These are phyloP conservation scores for Saraca asoca DNA, from an alignment of 331 rosid species.

Conservation along the genomic window DNA sequence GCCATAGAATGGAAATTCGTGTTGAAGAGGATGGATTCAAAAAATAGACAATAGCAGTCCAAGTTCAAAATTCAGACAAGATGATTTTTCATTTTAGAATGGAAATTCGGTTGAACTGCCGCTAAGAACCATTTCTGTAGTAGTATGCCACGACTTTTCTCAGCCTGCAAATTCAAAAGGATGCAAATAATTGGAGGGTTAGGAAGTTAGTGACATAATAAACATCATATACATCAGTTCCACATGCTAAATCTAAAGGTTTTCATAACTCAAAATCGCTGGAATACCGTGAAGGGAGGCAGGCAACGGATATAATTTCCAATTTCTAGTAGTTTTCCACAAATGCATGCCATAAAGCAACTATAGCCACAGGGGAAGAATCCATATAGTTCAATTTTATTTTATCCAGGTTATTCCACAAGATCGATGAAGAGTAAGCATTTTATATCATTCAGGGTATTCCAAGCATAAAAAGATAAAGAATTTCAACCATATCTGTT, in stretches of 20 bases:
- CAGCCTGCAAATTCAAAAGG: conserved; percentile 47
- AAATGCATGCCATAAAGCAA: too few relatives aligned
- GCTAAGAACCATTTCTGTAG: too few relatives aligned
- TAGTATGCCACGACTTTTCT: conserved; percentile 51
- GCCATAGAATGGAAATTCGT: neutral
- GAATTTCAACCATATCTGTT: conserved; percentile 24
- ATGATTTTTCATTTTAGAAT: neutral
- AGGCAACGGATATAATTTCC: neutral
- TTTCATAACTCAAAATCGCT: too few relatives aligned
- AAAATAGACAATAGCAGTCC: neutral
- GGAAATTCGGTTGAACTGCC: conserved; percentile 48
- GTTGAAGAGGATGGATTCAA: neutral
- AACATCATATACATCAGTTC: conserved; percentile 11
- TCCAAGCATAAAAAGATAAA: conserved; percentile 11
- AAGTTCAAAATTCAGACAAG: conserved; percentile 2
- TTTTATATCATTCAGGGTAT: conserved; percentile 30
- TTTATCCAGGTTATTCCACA: too few relatives aligned
- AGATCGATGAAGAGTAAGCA: conserved; percentile 26
- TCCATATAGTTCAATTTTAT: too few relatives aligned
- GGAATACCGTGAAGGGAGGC: too few relatives aligned
- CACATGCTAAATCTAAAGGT: neutral
- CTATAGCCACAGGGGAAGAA: too few relatives aligned
- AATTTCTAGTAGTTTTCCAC: neutral
- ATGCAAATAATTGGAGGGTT: conserved; percentile 19
- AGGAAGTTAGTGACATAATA: neutral